A percentile compares a stretch with the other conserved stretches of the same genome.
Conservation (phyloP, 805 yeast genomes). For the Tetrapisispora fleetii region DNA sequence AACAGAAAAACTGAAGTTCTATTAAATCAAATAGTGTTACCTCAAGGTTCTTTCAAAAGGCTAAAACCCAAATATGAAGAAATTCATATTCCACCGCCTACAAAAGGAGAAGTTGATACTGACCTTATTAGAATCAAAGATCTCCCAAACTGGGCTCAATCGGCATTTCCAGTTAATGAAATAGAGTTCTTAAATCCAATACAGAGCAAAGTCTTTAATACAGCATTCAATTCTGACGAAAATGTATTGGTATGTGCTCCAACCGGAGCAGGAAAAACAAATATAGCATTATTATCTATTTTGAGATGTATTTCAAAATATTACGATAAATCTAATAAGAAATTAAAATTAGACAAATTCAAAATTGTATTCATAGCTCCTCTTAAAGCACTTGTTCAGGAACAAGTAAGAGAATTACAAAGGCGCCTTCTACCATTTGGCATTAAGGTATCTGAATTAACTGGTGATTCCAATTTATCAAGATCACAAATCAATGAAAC, state of each 20-base stretch:
- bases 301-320: constrained; percentile 50
- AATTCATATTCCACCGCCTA: constrained; percentile 85
- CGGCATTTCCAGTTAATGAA: constrained; percentile 61
- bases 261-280: constrained; percentile 97
- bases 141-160: constrained; percentile 75
- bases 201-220: constrained; percentile 73
- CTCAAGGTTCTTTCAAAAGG: constrained; percentile 74
- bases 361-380: constrained; percentile 89
- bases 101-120: constrained; percentile 33
- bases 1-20: neutral
- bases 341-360: constrained; percentile 45
- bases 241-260: constrained; percentile 90
- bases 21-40: constrained; percentile 53
- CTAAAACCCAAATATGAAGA: constrained; percentile 72
- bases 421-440: constrained; percentile 58
- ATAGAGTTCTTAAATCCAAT: constrained; percentile 64
- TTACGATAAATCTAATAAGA: constrained; percentile 37
- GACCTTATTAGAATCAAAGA: constrained; percentile 45
- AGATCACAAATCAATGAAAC: constrained; percentile 67
- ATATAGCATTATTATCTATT: constrained; percentile 82
- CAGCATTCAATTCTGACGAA: constrained; percentile 61
- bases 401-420: constrained; percentile 79
- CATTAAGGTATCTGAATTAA: constrained; percentile 68
- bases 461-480: constrained; percentile 80
- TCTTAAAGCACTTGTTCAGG: constrained; percentile 88